A percentile compares a stretch with the other conserved stretches of the same genome.
Conservation (phyloP, 495 filamentous ascomycete species). For the Physcia stellaris region DNA sequence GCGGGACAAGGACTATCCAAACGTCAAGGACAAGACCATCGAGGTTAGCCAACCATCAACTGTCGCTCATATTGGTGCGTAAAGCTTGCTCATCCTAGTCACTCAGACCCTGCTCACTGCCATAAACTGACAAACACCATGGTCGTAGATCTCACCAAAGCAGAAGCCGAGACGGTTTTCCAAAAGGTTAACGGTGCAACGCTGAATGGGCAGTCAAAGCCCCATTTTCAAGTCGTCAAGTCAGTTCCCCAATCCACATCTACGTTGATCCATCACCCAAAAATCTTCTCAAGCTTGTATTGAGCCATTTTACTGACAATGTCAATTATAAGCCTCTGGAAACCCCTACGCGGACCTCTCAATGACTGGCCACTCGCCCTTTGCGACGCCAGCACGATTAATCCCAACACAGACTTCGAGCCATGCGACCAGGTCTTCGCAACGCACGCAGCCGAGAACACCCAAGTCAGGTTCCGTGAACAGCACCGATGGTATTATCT, state of each 20-base stretch:
- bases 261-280: no score
- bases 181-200: background rate
- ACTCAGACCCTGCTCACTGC: no score
- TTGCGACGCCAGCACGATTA: conserved; percentile 17
- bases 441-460: background rate
- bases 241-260: background rate
- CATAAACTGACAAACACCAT: background rate
- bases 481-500: background rate
- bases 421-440: background rate
- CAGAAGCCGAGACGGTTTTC: background rate
- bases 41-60: background rate
- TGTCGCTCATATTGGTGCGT: background rate
- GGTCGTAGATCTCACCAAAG: background rate
- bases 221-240: background rate
- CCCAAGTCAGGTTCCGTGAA: background rate
- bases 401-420: conserved; percentile 5
- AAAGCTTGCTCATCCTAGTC: no score
- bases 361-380: conserved; percentile 16
- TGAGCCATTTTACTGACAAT: background rate
- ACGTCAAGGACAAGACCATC: no score
- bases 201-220: background rate
- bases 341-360: conserved; percentile 11
- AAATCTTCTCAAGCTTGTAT: no score
- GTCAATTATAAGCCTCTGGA: conserved; percentile 9
- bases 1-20: no score